Percentiles rank a stretch among this genome's conserved stretches.
Evolutionary conservation across 352 stramenopile genomes (phyloP).

Genomic region (Nothophytophthora sp.): DNA sequence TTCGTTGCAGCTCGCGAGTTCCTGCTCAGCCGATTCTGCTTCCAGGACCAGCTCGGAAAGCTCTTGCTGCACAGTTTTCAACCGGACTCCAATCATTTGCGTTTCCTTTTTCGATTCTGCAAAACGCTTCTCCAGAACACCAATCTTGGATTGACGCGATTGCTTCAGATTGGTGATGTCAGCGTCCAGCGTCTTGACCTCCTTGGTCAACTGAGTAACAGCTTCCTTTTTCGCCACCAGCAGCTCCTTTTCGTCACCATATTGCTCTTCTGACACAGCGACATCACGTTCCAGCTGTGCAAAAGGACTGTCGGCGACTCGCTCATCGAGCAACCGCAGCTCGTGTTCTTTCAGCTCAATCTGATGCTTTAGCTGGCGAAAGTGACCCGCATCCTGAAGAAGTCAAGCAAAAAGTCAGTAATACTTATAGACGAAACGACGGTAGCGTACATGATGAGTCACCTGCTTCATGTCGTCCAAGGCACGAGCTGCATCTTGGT

Average conservation of each 20-base stretch:
- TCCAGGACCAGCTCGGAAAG: slow-evolving; percentile 77
- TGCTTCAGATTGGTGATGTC: slow-evolving; percentile 86
- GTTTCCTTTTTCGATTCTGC: slow-evolving; percentile 76
- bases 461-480: slow-evolving; percentile 78
- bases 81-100: slow-evolving; percentile 54
- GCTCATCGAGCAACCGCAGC: slow-evolving; percentile 71
- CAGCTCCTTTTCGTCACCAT: slow-evolving; percentile 64
- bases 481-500: slow-evolving; percentile 54
- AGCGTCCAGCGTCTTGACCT: slow-evolving; percentile 68
- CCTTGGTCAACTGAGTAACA: slow-evolving; percentile 77
- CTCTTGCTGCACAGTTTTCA: slow-evolving; percentile 69
- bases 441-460: not conserved
- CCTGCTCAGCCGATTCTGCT: slow-evolving; percentile 67
- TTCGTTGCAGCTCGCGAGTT: slow-evolving; percentile 63
- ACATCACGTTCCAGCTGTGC: slow-evolving; percentile 81
- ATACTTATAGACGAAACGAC: not conserved
- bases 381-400: slow-evolving; percentile 64
- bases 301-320: slow-evolving; percentile 78
- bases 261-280: slow-evolving; percentile 64
- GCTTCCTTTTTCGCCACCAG: slow-evolving; percentile 62
- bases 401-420: slow-evolving; percentile 9
- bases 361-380: slow-evolving; percentile 72
- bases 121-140: slow-evolving; percentile 74
- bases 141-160: slow-evolving; percentile 81
- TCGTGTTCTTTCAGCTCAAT: slow-evolving; percentile 88